These are phyloP conservation scores for Didymella pinodella DNA, from an alignment of 2,329 filamentous ascomycete species.

Conservation along the genomic window DNA sequence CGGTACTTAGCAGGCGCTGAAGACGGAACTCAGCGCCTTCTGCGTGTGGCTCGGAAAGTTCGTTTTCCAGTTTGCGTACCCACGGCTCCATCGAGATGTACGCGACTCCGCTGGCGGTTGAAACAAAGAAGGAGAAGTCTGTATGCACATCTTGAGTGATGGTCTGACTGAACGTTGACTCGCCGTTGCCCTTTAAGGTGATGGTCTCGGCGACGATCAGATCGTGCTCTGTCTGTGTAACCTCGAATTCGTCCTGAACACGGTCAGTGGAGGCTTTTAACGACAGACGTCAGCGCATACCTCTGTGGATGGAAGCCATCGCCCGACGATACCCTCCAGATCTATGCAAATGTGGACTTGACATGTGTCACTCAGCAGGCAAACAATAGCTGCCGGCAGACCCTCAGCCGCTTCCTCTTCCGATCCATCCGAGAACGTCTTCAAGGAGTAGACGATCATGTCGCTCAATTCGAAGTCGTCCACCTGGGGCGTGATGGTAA, in stretches of 20 bases:
- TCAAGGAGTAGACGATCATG: slow-evolving; percentile 63
- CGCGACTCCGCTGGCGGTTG: slow-evolving; percentile 61
- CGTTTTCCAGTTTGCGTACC: slow-evolving; percentile 64
- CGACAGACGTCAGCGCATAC: slow-evolving; percentile 26
- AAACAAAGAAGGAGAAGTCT: slow-evolving; percentile 67
- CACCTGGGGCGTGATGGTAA: slow-evolving; percentile 60
- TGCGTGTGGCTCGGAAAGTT: slow-evolving; percentile 61
- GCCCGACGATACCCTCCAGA: slow-evolving; percentile 67
- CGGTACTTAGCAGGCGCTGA: slow-evolving; percentile 62
- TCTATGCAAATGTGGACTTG: slow-evolving; percentile 68
- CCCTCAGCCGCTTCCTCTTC: slow-evolving; percentile 59
- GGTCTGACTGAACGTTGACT: slow-evolving; percentile 56
- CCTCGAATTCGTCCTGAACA: slow-evolving; percentile 33
- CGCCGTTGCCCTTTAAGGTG: slow-evolving; percentile 34
- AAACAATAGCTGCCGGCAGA: slow-evolving; percentile 65
- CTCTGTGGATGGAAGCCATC: slow-evolving; percentile 64
- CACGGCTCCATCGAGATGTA: slow-evolving; percentile 65
- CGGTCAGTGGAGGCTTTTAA: background rate
- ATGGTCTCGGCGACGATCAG: slow-evolving; percentile 55
- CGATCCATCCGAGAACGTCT: slow-evolving; percentile 60
- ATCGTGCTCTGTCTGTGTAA: slow-evolving; percentile 35
- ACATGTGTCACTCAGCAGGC: slow-evolving; percentile 63
- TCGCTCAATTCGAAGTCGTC: slow-evolving; percentile 67
- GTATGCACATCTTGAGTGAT: slow-evolving; percentile 65
- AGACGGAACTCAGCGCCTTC: slow-evolving; percentile 65